phyloP scores from a whole-genome alignment of 768 basidiomycete species.

The Suillus cothurnatus region DNA sequence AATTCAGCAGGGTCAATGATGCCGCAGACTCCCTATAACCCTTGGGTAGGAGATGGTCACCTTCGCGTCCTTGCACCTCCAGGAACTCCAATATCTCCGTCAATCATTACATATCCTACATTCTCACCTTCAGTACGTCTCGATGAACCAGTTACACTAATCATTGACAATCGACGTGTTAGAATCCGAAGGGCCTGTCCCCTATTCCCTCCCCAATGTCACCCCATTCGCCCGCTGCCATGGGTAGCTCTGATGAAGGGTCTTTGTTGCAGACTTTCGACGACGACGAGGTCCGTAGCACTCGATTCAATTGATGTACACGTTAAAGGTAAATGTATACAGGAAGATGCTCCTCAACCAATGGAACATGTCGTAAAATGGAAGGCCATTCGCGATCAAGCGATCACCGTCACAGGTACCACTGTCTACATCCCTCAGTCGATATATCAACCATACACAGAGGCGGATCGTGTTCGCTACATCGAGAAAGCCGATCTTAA shows the following conservation, averaged over 20 bases:
- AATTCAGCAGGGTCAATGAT: constrained; percentile 2
- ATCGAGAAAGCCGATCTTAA: constrained; percentile 70
- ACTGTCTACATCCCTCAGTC: constrained; percentile 67
- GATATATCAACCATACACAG: constrained; percentile 77
- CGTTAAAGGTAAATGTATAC: background rate
- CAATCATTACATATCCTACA: background rate
- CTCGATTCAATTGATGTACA: background rate
- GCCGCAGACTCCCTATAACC: background rate
- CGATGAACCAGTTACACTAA: too few relatives aligned
- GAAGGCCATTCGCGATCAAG: constrained; percentile 20
- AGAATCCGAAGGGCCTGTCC: background rate
- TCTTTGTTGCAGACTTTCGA: background rate
- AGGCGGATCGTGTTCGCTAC: constrained; percentile 74
- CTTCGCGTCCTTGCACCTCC: background rate
- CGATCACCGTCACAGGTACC: constrained; percentile 28
- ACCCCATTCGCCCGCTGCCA: background rate
- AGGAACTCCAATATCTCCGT: constrained; percentile 2
- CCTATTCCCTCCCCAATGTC: constrained; percentile 4
- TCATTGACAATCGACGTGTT: background rate
- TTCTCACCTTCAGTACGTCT: constrained; percentile 1
- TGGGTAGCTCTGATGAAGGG: background rate
- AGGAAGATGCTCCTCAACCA: constrained; percentile 26
- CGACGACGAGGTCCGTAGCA: constrained; percentile 1
- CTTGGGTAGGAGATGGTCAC: background rate
- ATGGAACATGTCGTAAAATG: constrained; percentile 31